Evolutionary conservation across 108 stramenopile genomes (phyloP).

Genomic region (Schizochytrium sp.): DNA sequence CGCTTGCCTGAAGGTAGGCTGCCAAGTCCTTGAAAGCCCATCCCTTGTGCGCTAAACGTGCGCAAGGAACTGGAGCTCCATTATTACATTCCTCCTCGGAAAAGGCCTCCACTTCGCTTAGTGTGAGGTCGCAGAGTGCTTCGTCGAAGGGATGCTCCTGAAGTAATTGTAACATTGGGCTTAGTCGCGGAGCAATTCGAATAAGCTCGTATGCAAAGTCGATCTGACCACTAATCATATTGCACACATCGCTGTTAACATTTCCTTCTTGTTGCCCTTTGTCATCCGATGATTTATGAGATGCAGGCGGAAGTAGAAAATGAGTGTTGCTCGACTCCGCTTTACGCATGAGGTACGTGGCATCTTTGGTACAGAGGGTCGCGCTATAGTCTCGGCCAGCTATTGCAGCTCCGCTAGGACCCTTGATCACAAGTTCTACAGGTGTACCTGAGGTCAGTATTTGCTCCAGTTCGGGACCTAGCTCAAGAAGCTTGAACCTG

Average conservation of each 20-base stretch:
- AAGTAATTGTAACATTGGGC: background rate
- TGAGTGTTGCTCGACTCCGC: constrained; percentile 61
- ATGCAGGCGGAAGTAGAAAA: background rate
- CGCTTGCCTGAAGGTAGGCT: background rate
- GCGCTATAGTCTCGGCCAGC: constrained; percentile 7
- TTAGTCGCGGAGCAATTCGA: background rate
- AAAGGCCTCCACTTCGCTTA: background rate
- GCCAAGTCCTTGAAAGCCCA: background rate
- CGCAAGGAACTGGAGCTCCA: background rate
- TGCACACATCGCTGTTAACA: background rate
- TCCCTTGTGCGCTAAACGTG: background rate
- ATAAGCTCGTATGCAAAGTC: constrained; percentile 42
- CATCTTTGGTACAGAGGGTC: background rate
- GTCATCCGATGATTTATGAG: no score
- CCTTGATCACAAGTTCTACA: background rate
- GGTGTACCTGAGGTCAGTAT: background rate
- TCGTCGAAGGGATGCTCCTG: constrained; percentile 15
- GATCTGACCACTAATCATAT: background rate
- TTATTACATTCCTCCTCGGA: background rate
- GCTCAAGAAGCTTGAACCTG: constrained; percentile 43
- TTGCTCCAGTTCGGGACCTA: constrained; percentile 18
- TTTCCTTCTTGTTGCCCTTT: no score
- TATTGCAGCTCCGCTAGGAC: background rate
- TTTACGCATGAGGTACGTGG: constrained; percentile 51
- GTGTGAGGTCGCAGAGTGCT: background rate